These are phyloP conservation scores for Aspergillus coremiiformis DNA, from an alignment of 495 filamentous ascomycete species.

Conservation along the genomic window DNA sequence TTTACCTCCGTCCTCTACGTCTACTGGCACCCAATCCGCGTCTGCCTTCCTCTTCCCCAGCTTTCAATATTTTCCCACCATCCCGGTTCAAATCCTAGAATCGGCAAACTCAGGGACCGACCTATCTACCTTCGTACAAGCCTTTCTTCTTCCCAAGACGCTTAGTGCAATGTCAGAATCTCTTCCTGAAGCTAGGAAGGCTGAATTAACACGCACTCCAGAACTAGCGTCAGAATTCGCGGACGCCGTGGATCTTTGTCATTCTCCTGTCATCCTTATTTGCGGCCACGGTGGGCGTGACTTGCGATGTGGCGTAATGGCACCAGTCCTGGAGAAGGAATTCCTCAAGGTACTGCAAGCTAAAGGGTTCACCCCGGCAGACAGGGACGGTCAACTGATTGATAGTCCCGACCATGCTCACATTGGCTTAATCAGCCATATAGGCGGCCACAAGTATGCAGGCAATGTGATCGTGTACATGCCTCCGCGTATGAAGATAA, in stretches of 20 bases:
- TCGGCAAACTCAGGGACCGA: constrained; percentile 9
- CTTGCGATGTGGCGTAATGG: constrained; percentile 70
- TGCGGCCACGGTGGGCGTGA: constrained; percentile 81
- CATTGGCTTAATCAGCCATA: constrained; percentile 75
- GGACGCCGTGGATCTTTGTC: constrained; percentile 47
- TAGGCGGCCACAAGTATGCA: constrained; percentile 89
- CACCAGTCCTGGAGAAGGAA: constrained; percentile 59
- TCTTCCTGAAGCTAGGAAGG: constrained; percentile 32
- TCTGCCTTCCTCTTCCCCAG: constrained; percentile 68
- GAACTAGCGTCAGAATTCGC: constrained; percentile 31
- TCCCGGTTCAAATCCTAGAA: constrained; percentile 36
- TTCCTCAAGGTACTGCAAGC: constrained; percentile 49
- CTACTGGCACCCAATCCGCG: constrained; percentile 32
- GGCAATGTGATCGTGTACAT: constrained; percentile 92
- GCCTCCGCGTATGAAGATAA: constrained; percentile 46
- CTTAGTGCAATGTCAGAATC: constrained; percentile 52
- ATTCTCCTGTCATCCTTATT: constrained; percentile 65
- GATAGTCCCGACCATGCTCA: constrained; percentile 39
- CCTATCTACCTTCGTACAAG: constrained; percentile 32
- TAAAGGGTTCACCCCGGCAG: constrained; percentile 23
- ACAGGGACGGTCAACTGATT: constrained; percentile 10
- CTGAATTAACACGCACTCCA: constrained; percentile 23
- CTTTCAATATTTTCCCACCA: constrained; percentile 68
- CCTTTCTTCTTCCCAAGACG: constrained; percentile 45
- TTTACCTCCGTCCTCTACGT: constrained; percentile 42